phyloP scores from a whole-genome alignment of 805 yeast species.

The Metschnikowia gelsemii region DNA sequence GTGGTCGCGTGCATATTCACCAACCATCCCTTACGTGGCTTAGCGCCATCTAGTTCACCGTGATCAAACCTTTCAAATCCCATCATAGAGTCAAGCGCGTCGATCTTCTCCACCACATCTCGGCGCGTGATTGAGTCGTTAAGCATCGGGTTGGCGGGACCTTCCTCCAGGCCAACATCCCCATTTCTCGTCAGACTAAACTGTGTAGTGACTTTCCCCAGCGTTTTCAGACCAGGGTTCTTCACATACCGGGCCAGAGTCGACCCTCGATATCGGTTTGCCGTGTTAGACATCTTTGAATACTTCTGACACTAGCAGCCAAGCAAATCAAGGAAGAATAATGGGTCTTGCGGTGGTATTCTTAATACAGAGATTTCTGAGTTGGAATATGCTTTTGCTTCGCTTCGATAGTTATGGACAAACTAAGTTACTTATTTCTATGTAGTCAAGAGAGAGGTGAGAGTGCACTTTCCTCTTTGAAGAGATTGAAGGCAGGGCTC shows the following conservation, averaged over 20 bases:
- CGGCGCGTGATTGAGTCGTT: constrained; percentile 42
- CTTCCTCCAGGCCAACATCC: constrained; percentile 15
- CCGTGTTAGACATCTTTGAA: constrained; percentile 3
- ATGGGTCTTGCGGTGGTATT: no score
- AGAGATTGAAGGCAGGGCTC: neutral
- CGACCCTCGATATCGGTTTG: constrained; percentile 39
- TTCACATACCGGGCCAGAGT: constrained; percentile 54
- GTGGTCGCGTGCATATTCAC: constrained; percentile 91
- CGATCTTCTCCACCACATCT: constrained; percentile 59
- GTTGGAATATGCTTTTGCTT: no score
- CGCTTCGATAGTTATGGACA: no score
- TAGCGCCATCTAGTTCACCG: constrained; percentile 55
- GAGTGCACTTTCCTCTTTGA: neutral
- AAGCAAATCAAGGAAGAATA: neutral
- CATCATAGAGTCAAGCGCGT: constrained; percentile 74
- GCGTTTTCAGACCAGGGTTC: constrained; percentile 23
- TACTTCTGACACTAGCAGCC: no score
- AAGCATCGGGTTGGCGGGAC: constrained; percentile 41
- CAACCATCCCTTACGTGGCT: constrained; percentile 78
- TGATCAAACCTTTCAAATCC: constrained; percentile 80
- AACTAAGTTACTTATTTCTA: no score
- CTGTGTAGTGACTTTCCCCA: constrained; percentile 21
- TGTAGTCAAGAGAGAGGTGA: no score
- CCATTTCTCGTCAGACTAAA: constrained; percentile 17
- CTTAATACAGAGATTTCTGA: no score